Base-by-base conservation (phyloP, 352 stramenopile genomes). In the Lagenidium giganteum region DNA sequence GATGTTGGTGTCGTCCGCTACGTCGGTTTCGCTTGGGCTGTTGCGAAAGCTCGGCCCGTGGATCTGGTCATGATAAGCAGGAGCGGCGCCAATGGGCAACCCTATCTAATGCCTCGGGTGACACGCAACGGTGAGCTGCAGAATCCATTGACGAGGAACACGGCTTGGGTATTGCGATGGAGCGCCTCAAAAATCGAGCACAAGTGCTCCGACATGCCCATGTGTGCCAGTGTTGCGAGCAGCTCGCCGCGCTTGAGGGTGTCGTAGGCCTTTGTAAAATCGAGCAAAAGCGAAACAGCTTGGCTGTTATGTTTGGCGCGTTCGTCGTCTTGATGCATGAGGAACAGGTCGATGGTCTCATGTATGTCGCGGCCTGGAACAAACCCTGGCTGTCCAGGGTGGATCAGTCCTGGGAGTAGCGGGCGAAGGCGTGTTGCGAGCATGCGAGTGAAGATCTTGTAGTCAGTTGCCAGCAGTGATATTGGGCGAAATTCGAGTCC, bases 21-120 rank as follows among this genome's bases (percentile, higher is more conserved):
- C n/a, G n/a, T n/a, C n/a, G n/a, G n/a, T n/a, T n/a, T n/a, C n/a
- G n/a, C n/a, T n/a, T n/a, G n/a, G n/a, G n/a, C n/a, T n/a, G n/a
- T n/a, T n/a, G n/a, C n/a, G n/a, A n/a, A n/a, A n/a, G n/a, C n/a
- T n/a, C n/a, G n/a, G n/a, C n/a, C n/a, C n/a, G n/a, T n/a, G n/a
- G n/a, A n/a, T n/a, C n/a, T 46, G 2, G 30, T 36, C 3, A 55
- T 17, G 17, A 55, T 48, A 23, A 55, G 48, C 8, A 55, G 39
- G 8, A 55, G 38, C 16, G 44, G 44, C 4, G 44, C 47, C 4
- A 52, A n/a, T 9, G 44, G 44, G 16, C 44, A 52, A 7, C 44
- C 44, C 13, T 52, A 27, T 4, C 44, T 28, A 8, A 52, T 51
- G 1, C 44, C 44, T 9, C 28, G 21, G 0, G 38, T 43, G 18